Conservation (phyloP, 345 rosid genomes). For the Gossypium longicalyx region DNA sequence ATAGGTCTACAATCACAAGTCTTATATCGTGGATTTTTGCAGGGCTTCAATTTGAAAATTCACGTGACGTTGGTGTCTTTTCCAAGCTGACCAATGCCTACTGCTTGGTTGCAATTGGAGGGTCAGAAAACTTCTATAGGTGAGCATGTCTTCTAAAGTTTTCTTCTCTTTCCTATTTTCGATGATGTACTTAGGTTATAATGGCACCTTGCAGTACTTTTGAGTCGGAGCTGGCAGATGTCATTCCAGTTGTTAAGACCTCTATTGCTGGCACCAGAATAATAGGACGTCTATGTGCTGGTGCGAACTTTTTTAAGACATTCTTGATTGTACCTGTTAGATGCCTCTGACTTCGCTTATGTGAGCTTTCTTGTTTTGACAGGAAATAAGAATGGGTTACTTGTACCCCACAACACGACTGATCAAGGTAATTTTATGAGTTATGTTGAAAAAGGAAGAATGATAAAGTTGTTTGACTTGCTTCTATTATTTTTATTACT, state of each 20-base stretch:
- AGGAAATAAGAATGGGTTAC: constrained; percentile 97
- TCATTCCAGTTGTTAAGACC: constrained; percentile 87
- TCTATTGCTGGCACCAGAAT: constrained; percentile 83
- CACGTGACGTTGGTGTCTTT: constrained; percentile 43
- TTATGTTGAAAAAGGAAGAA: not conserved
- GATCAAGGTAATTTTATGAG: constrained; percentile 69
- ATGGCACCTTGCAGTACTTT: constrained; percentile 39
- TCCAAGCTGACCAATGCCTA: constrained; percentile 44
- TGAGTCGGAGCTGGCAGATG: constrained; percentile 80
- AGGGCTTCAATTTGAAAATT: constrained; percentile 23
- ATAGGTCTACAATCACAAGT: not conserved
- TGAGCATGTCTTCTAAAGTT: constrained; percentile 9
- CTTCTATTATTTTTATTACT: not conserved
- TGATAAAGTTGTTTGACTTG: not conserved
- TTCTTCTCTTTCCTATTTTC: not conserved
- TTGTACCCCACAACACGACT: constrained; percentile 86
- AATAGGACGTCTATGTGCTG: constrained; percentile 86
- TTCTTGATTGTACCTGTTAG: not conserved
- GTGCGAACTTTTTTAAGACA: constrained; percentile 28
- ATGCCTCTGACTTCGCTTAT: not conserved
- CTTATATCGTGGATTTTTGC: not conserved
- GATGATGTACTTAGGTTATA: not conserved
- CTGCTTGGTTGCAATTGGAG: constrained; percentile 45
- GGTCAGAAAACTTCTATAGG: constrained; percentile 87
- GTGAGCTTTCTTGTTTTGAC: constrained; percentile 4